Evolutionary conservation across 495 filamentous ascomycete species (phyloP), one percentile per base, ranked within the genome.

Genomic region (Cercophora sp.): DNA sequence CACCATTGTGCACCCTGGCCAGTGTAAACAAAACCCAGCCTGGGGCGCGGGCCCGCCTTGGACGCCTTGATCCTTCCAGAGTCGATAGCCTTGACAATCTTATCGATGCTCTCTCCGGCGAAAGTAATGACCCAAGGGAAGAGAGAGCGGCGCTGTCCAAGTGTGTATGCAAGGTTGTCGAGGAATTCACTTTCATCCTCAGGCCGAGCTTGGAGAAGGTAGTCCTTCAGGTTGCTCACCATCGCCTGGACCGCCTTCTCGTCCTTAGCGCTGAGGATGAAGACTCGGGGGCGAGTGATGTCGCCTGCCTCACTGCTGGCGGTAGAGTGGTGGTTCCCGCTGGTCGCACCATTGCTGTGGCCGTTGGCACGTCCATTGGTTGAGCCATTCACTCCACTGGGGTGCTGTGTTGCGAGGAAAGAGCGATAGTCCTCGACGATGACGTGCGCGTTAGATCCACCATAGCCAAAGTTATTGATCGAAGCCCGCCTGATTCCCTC

Each of bases 1-100:
- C 69, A 54, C 76, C 76, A 83, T 40, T 81, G 75, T 5, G 78
- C 76, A 1, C 76, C 76, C 34, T 78, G 74, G 9, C 74, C 72
- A 0, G 69, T 74, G 47, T 70, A 74, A 10, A 74, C 58, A 37
- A 71, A 70, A 13, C 60, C 60, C 10, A 69, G 19, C 4, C 59
- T 52, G 0, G 58, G 56, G 2, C 24, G 8, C 2, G 29, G 15
- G 1, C 15, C 43, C 0, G 48, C 32, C 8, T 58, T 59, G 22
- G 27, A 37, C 4, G 58, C 44, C 13, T 66, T 61, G 44, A 42
- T 27, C 24, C 54, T 55, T 22, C 58, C 55, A 0, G 60, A 60
- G 1, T 58, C 57, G 18, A 65, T 23, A 9, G 54, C 54, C n/a
- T 58, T 47, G 15, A 54, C 35, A 1, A 65, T 32, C 11, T 27